Percentiles rank a stretch among this genome's conserved stretches.
Evolutionary conservation across 352 stramenopile genomes (phyloP).

Genomic region (Pythium sukuiense): DNA sequence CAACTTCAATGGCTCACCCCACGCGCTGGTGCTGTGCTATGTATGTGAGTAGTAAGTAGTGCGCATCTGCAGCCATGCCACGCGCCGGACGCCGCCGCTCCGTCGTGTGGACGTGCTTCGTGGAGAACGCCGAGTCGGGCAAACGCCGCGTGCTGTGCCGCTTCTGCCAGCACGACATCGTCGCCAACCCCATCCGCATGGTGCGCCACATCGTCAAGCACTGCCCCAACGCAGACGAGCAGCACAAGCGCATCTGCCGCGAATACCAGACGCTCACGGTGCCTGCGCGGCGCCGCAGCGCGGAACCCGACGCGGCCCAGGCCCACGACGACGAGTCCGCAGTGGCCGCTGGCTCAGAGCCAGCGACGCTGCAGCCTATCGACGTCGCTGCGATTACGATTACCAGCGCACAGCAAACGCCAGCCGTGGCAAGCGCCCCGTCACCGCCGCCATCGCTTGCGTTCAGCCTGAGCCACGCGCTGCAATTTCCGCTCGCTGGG

Average conservation of each 20-base stretch:
- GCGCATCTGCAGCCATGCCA: slow-evolving; percentile 21
- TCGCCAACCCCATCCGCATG: slow-evolving; percentile 47
- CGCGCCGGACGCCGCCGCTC: slow-evolving; percentile 40
- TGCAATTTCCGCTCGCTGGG: neutral
- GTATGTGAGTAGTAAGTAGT: neutral
- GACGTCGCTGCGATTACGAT: slow-evolving; percentile 1
- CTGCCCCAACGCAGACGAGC: slow-evolving; percentile 41
- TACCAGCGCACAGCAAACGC: neutral
- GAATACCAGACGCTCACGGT: slow-evolving; percentile 42
- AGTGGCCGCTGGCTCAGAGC: neutral
- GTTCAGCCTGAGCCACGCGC: slow-evolving; percentile 1
- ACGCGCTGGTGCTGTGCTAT: neutral
- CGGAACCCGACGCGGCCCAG: neutral
- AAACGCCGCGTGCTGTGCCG: slow-evolving; percentile 50
- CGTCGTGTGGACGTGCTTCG: slow-evolving; percentile 48
- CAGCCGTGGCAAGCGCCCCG: neutral
- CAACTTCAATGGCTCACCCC: slow-evolving; percentile 1
- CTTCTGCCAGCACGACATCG: slow-evolving; percentile 46
- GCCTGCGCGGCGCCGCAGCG: slow-evolving; percentile 24
- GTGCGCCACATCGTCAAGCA: slow-evolving; percentile 47
- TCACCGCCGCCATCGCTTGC: neutral
- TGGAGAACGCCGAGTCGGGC: slow-evolving; percentile 33
- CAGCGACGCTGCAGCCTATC: neutral
- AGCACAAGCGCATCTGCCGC: slow-evolving; percentile 44
- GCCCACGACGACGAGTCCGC: neutral